Base-by-base conservation (phyloP, 108 stramenopile species). In the Skeletonema grethae region DNA sequence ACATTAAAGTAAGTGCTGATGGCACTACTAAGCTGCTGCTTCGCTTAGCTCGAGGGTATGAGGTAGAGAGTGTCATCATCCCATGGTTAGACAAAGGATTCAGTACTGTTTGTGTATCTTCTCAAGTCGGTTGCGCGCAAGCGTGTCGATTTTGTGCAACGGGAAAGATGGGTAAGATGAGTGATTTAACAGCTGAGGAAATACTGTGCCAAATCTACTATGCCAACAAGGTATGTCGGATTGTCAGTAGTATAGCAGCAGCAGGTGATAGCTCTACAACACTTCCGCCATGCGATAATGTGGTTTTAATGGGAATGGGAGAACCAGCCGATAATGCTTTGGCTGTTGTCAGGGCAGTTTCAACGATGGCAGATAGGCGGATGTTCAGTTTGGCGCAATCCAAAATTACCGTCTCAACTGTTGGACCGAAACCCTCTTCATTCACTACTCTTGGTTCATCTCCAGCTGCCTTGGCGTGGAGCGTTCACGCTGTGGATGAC, bases 271-370 rank as follows among this genome's bases (percentile, higher is more conserved):
- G 16, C 10, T 12, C 28, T 18, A 29, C 48, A 18, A 20, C 48
- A 28, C 56, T 79, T 57, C 70, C 67, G 0, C 58, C 66, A n/a
- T 12, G 71, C 2, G 57, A 70, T 10, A 84, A 86, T 56, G 69
- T 88, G 18, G 96, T 97, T 1, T 95, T 95, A 60, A 97, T 97
- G 96, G 96, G 96, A 24, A 93, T 95, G 96, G 94, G 95, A 7
- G 93, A 96, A 68, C 87, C 94, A 2, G 77, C 85, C 8, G 89
- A 94, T 46, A 53, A 53, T 82, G 69, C 76, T 12, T 69, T 86
- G n/a, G 82, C 79, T 48, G 91, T 91, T 0, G 59, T 80, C 9
- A 61, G 38, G 11, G 95, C 92, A 7, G 73, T 82, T 10, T 35
- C 72, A 28, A 72, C 80, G 29, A 45, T 93, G 71, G 84, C 87